A percentile compares a stretch with the other conserved stretches of the same genome.
phyloP scores from a whole-genome alignment of 345 rosid species.

The Eutrema heterophyllum region DNA sequence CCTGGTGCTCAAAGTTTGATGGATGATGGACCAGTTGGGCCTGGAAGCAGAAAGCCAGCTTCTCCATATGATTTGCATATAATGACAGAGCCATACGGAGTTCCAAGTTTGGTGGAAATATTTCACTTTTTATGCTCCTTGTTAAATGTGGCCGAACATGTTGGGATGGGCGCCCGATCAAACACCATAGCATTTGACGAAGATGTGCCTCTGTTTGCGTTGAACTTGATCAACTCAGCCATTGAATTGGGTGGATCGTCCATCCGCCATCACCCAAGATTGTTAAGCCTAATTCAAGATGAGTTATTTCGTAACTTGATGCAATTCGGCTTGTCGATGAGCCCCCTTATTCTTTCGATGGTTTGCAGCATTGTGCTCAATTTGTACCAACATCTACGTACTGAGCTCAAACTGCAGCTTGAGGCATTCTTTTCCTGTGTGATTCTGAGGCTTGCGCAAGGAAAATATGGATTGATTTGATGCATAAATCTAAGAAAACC shows the following conservation, averaged over 20 bases:
- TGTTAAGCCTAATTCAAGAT: constrained; percentile 88
- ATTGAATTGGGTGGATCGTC: constrained; percentile 88
- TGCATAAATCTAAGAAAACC: constrained; percentile 93
- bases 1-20: constrained; percentile 52
- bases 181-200: constrained; percentile 86
- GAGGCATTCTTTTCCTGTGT: constrained; percentile 99
- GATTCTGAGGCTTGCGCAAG: constrained; percentile 94
- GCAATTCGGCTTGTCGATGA: constrained; percentile 95
- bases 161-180: constrained; percentile 69
- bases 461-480: constrained; percentile 92
- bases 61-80: constrained; percentile 69
- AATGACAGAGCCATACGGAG: constrained; percentile 91
- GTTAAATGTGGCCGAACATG: constrained; percentile 70
- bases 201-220: constrained; percentile 93
- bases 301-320: constrained; percentile 89
- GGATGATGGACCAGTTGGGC: constrained; percentile 59
- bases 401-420: constrained; percentile 89
- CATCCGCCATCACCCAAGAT: constrained; percentile 69
- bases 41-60: constrained; percentile 57
- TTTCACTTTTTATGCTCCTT: constrained; percentile 87
- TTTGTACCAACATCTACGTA: constrained; percentile 78
- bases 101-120: constrained; percentile 97
- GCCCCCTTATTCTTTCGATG: constrained; percentile 95
- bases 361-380: constrained; percentile 92
- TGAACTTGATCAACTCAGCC: constrained; percentile 94